Percentiles rank a stretch among this genome's conserved stretches.
These are phyloP conservation scores for Prunus mume DNA, from an alignment of 306 rosid genomes.

Conservation along the genomic window DNA sequence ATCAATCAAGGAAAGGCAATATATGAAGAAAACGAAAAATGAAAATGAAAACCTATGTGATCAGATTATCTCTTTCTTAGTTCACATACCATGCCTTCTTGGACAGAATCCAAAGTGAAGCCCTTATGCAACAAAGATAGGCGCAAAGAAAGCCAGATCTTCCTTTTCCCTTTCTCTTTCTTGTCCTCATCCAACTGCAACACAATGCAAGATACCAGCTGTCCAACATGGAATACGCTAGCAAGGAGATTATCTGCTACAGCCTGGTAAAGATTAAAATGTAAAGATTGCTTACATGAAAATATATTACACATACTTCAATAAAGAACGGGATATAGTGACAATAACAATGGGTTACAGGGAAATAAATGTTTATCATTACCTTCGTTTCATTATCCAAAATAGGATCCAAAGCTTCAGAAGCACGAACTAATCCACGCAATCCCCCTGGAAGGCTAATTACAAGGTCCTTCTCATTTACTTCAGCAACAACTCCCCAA, in stretches of 20 bases:
- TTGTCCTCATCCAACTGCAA: constrained; percentile 70
- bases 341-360: background rate
- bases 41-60: background rate
- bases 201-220: constrained; percentile 81
- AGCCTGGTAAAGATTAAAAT: constrained; percentile 39
- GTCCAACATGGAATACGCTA: constrained; percentile 60
- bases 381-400: constrained; percentile 50
- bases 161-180: constrained; percentile 71
- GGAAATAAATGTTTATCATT: background rate
- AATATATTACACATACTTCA: background rate
- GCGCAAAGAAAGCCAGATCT: constrained; percentile 92
- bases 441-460: constrained; percentile 87
- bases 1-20: background rate
- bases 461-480: constrained; percentile 78
- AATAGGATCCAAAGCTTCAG: constrained; percentile 74
- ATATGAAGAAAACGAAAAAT: background rate
- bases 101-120: constrained; percentile 63
- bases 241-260: constrained; percentile 57
- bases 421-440: constrained; percentile 81
- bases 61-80: background rate
- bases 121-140: constrained; percentile 80
- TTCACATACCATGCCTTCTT: constrained; percentile 86
- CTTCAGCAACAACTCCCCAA: constrained; percentile 94
- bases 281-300: constrained; percentile 3
- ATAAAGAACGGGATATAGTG: background rate